Percentiles rank a stretch among this genome's conserved stretches.
Evolutionary conservation across 2,329 filamentous ascomycete genomes (phyloP).

Genomic region (Tympanopsis confertula): DNA sequence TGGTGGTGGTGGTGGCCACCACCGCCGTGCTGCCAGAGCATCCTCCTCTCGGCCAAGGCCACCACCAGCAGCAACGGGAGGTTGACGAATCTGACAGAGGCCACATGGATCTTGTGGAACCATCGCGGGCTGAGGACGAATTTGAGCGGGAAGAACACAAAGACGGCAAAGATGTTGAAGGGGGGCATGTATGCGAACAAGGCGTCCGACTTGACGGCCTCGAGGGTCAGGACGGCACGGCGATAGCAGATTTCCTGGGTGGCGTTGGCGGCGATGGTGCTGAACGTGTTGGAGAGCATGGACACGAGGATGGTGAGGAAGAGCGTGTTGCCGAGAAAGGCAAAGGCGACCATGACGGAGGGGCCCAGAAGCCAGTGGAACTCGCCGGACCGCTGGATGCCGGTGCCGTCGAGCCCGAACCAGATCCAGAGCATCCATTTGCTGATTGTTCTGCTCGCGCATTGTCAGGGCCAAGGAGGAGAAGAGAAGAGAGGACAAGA

Average conservation of each 20-base stretch:
- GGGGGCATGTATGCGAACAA: constrained; percentile 75
- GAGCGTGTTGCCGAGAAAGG: constrained; percentile 75
- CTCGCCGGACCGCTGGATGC: constrained; percentile 48
- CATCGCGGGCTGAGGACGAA: constrained; percentile 68
- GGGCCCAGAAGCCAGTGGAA: constrained; percentile 75
- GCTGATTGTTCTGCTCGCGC: constrained; percentile 48
- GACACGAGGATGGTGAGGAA: constrained; percentile 84
- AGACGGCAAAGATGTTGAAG: constrained; percentile 69
- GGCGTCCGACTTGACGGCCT: constrained; percentile 75
- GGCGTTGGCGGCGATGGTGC: constrained; percentile 64
- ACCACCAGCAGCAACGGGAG: constrained; percentile 64
- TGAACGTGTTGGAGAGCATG: constrained; percentile 76
- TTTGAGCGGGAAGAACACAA: constrained; percentile 65
- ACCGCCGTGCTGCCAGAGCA: constrained; percentile 41
- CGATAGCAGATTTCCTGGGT: constrained; percentile 77
- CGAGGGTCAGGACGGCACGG: constrained; percentile 68
- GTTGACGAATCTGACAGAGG: constrained; percentile 63
- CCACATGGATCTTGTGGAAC: constrained; percentile 85
- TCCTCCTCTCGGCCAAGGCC: constrained; percentile 56
- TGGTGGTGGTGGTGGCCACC: too few species aligned
- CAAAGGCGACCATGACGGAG: constrained; percentile 69
- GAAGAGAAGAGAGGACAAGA: constrained; percentile 18
- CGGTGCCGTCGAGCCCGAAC: constrained; percentile 72
- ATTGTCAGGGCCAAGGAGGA: constrained; percentile 8
- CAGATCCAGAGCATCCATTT: constrained; percentile 93